These are phyloP conservation scores for Paraleonurus japonicus DNA, from an alignment of 257 asterid species.

Conservation along the genomic window DNA sequence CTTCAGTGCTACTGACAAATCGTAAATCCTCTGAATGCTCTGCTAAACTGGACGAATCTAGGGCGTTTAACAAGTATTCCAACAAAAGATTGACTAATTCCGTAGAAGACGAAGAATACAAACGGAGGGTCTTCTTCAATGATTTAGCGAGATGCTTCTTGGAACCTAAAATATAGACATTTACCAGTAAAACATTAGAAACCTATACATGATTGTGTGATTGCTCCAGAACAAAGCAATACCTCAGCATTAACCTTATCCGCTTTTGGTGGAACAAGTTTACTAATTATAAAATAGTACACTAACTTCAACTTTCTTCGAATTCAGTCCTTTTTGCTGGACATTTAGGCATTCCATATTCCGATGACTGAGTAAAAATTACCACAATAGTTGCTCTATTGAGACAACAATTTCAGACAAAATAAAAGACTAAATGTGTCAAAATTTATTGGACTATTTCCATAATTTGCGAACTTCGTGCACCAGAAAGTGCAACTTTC, in stretches of 20 bases:
- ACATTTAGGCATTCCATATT: neutral
- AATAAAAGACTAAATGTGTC: neutral
- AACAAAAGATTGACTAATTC: constrained; percentile 66
- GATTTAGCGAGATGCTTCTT: constrained; percentile 62
- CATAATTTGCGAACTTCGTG: neutral
- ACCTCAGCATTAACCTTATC: neutral
- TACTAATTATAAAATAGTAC: neutral
- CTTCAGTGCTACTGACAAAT: constrained; percentile 22
- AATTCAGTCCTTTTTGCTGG: neutral
- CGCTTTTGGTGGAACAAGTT: neutral
- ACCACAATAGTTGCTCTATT: neutral
- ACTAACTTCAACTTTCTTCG: neutral
- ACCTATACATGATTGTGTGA: neutral
- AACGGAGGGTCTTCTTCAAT: constrained; percentile 55
- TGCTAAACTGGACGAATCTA: constrained; percentile 39
- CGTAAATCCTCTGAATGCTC: constrained; percentile 34
- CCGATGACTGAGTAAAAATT: neutral
- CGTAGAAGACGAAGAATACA: constrained; percentile 68
- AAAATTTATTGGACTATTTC: neutral
- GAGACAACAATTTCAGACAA: neutral
- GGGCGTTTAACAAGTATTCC: constrained; percentile 64
- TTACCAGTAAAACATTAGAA: neutral
- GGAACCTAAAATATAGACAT: constrained; percentile 46
- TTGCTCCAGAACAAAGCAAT: neutral
- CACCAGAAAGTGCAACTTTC: neutral